phyloP scores from a whole-genome alignment of 2,329 filamentous ascomycete genomes.

The Lasiodiplodia theobromae region DNA sequence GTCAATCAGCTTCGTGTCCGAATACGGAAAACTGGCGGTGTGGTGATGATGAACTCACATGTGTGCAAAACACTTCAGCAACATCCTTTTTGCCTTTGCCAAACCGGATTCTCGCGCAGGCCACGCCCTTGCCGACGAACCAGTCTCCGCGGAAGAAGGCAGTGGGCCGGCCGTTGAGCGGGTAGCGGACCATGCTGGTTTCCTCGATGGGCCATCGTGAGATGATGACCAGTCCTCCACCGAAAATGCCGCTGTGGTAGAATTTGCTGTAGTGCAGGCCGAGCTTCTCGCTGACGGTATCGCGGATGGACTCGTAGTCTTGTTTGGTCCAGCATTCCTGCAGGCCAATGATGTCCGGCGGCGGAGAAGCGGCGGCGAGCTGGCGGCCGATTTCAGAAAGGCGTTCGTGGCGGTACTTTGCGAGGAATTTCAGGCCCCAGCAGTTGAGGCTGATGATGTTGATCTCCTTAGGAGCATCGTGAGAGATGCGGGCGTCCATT shows the following conservation, averaged over 20 bases:
- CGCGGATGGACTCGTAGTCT: slow-evolving; percentile 81
- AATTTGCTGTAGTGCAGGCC: slow-evolving; percentile 89
- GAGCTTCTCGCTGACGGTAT: slow-evolving; percentile 76
- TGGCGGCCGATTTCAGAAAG: slow-evolving; percentile 84
- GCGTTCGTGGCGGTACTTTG: slow-evolving; percentile 77
- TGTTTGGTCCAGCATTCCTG: slow-evolving; percentile 94
- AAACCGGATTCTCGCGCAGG: slow-evolving; percentile 78
- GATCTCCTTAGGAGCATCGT: slow-evolving; percentile 59
- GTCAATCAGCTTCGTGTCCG: slow-evolving; percentile 48
- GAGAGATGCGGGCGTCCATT: slow-evolving; percentile 5
- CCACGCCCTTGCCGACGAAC: slow-evolving; percentile 95
- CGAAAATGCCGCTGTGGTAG: slow-evolving; percentile 88
- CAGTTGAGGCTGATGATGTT: slow-evolving; percentile 91
- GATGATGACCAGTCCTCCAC: slow-evolving; percentile 85
- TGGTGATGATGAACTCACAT: slow-evolving; percentile 56
- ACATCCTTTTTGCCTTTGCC: slow-evolving; percentile 70
- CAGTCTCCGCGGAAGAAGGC: slow-evolving; percentile 95
- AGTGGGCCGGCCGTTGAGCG: slow-evolving; percentile 91
- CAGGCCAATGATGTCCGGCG: slow-evolving; percentile 86
- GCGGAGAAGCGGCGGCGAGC: slow-evolving; percentile 70
- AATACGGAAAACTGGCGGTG: slow-evolving; percentile 18
- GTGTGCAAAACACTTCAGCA: slow-evolving; percentile 91
- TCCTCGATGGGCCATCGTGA: slow-evolving; percentile 93
- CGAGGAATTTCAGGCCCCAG: slow-evolving; percentile 92
- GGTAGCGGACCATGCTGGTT: slow-evolving; percentile 83